phyloP scores from a whole-genome alignment of 2,329 filamentous ascomycete species.

The Endothia cerciana region DNA sequence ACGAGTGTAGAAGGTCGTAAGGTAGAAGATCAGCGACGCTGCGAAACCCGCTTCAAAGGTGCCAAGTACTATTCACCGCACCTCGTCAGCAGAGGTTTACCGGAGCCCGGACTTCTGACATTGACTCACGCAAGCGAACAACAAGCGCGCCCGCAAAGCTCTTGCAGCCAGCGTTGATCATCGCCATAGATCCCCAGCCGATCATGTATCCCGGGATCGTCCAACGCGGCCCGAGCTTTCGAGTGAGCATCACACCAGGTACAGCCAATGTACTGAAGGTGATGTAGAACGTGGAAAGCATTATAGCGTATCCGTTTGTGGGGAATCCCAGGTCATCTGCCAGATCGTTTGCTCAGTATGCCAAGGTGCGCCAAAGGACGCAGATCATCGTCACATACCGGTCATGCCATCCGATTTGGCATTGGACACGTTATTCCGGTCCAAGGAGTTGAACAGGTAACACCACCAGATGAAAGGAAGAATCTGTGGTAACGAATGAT shows the following conservation, averaged over 20 bases:
- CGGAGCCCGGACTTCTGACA: too few relatives aligned
- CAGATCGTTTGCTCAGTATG: background rate
- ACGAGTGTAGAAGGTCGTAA: slow-evolving; percentile 60
- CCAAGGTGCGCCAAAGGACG: background rate
- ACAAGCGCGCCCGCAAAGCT: background rate
- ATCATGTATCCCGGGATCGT: slow-evolving; percentile 14
- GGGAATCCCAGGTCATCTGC: slow-evolving; percentile 5
- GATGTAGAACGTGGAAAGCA: slow-evolving; percentile 10
- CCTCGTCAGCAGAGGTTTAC: background rate
- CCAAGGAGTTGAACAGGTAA: slow-evolving; percentile 14
- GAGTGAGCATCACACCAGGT: slow-evolving; percentile 12
- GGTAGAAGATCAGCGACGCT: slow-evolving; percentile 7
- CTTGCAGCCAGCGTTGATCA: slow-evolving; percentile 10
- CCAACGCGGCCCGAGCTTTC: slow-evolving; percentile 5
- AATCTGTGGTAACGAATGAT: background rate
- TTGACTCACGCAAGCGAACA: background rate
- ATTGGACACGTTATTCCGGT: slow-evolving; percentile 10
- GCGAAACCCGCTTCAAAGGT: slow-evolving; percentile 11
- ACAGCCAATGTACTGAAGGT: background rate
- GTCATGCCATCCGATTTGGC: slow-evolving; percentile 14
- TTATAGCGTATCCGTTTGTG: slow-evolving; percentile 4
- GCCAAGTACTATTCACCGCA: slow-evolving; percentile 1
- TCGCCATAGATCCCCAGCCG: slow-evolving; percentile 9
- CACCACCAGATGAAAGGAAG: slow-evolving; percentile 11
- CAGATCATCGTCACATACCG: background rate